These are phyloP conservation scores for Curvularia sp. DNA, from an alignment of 2,329 filamentous ascomycete species.

Conservation along the genomic window DNA sequence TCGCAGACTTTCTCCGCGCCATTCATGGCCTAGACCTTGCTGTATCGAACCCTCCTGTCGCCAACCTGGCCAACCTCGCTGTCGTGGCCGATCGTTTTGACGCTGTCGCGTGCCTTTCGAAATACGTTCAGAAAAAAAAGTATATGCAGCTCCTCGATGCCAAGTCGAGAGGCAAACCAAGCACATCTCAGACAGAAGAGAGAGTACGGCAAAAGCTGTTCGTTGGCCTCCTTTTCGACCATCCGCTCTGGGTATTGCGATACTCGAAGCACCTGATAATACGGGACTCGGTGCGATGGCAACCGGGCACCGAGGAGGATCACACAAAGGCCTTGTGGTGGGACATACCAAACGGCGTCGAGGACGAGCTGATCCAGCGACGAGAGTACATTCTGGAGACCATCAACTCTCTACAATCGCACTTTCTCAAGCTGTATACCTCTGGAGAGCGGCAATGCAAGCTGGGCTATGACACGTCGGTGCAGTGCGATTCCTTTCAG, in stretches of 20 bases:
- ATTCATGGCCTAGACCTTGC: conserved; percentile 65
- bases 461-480: conserved; percentile 75
- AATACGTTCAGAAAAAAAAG: conserved; percentile 60
- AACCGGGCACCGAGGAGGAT: conserved; percentile 47
- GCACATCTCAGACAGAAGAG: conserved; percentile 64
- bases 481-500: conserved; percentile 78
- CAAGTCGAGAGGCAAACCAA: conserved; percentile 54
- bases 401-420: conserved; percentile 71
- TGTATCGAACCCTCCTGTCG: conserved; percentile 58
- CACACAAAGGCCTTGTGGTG: conserved; percentile 68
- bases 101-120: conserved; percentile 64
- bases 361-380: conserved; percentile 73
- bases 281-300: conserved; percentile 69
- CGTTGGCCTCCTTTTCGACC: conserved; percentile 69
- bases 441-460: conserved; percentile 74
- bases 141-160: conserved; percentile 53
- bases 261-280: conserved; percentile 72
- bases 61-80: conserved; percentile 71
- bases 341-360: conserved; percentile 72
- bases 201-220: conserved; percentile 73
- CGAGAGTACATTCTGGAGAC: conserved; percentile 72
- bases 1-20: conserved; percentile 71
- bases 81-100: conserved; percentile 78
- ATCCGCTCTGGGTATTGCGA: conserved; percentile 65
- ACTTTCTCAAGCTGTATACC: conserved; percentile 72